phyloP scores from a whole-genome alignment of 768 basidiomycete genomes.

The Tephrocybe sp. region DNA sequence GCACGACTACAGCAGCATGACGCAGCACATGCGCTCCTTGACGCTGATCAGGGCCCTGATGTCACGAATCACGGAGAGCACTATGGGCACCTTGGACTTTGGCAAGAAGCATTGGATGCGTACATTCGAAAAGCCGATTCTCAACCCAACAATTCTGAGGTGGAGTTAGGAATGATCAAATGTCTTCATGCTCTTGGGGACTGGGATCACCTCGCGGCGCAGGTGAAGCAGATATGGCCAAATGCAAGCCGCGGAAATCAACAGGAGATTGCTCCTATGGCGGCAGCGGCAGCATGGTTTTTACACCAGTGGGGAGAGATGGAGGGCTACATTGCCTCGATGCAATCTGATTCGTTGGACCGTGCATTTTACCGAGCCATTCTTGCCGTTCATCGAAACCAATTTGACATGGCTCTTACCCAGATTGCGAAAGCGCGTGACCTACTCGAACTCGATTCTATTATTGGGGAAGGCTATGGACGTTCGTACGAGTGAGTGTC shows the following conservation, averaged over 20 bases:
- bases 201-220: conserved; percentile 86
- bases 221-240: conserved; percentile 86
- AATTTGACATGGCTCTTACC: conserved; percentile 82
- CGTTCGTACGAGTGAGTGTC: conserved; percentile 83
- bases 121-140: conserved; percentile 75
- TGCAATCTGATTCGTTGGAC: conserved; percentile 91
- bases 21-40: conserved; percentile 92
- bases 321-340: conserved; percentile 92
- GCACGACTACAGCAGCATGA: conserved; percentile 95
- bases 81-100: conserved; percentile 95
- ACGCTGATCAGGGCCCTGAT: conserved; percentile 84
- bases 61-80: conserved; percentile 93
- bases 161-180: conserved; percentile 88
- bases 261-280: conserved; percentile 91
- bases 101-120: conserved; percentile 87
- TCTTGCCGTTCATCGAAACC: conserved; percentile 91
- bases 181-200: conserved; percentile 96
- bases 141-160: conserved; percentile 73
- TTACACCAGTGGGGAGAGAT: conserved; percentile 95
- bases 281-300: conserved; percentile 95
- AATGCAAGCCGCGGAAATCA: conserved; percentile 79
- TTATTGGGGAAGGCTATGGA: conserved; percentile 93
- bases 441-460: conserved; percentile 80
- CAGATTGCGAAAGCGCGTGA: conserved; percentile 94
- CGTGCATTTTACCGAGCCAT: conserved; percentile 95